Evolutionary conservation across 352 stramenopile genomes (phyloP).

Genomic region (Globisporangium ultimum): DNA sequence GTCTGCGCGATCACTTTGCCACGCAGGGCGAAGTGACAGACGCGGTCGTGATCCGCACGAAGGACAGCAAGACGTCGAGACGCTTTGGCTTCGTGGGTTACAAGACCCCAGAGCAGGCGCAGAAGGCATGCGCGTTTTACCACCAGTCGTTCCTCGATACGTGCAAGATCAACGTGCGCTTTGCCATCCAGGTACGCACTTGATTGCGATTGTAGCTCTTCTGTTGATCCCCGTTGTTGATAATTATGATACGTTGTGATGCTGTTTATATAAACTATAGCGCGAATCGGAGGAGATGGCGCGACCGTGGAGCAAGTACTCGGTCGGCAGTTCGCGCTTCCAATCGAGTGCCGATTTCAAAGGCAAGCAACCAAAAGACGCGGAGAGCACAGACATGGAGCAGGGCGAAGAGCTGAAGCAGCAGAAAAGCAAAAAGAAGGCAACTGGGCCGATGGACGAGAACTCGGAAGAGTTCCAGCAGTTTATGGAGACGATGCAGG

Average conservation of each 20-base stretch:
- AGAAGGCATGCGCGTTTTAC: constrained; percentile 62
- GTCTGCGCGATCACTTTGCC: constrained; percentile 74
- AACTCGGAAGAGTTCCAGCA: constrained; percentile 73
- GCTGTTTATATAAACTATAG: constrained; percentile 9
- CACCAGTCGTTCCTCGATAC: constrained; percentile 91
- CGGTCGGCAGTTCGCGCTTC: constrained; percentile 76
- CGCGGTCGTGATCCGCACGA: constrained; percentile 86
- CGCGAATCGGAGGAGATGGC: constrained; percentile 55
- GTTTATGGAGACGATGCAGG: constrained; percentile 90
- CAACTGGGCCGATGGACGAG: constrained; percentile 18
- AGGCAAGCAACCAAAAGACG: constrained; percentile 22
- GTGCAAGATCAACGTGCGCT: constrained; percentile 77
- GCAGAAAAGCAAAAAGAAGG: constrained; percentile 30
- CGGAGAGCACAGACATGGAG: background rate
- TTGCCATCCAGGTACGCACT: constrained; percentile 57
- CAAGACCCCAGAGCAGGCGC: constrained; percentile 63
- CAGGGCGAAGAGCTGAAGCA: constrained; percentile 17
- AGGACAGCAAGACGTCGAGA: constrained; percentile 80
- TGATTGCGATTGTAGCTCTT: background rate
- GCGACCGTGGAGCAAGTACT: constrained; percentile 90
- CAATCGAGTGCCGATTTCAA: constrained; percentile 19
- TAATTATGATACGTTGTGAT: constrained; percentile 3
- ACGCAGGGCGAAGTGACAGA: constrained; percentile 84
- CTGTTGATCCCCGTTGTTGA: too few species aligned
- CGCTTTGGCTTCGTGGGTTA: constrained; percentile 85